Base-by-base conservation (phyloP, 495 filamentous ascomycete species). In the Penicillium flavigenum region DNA sequence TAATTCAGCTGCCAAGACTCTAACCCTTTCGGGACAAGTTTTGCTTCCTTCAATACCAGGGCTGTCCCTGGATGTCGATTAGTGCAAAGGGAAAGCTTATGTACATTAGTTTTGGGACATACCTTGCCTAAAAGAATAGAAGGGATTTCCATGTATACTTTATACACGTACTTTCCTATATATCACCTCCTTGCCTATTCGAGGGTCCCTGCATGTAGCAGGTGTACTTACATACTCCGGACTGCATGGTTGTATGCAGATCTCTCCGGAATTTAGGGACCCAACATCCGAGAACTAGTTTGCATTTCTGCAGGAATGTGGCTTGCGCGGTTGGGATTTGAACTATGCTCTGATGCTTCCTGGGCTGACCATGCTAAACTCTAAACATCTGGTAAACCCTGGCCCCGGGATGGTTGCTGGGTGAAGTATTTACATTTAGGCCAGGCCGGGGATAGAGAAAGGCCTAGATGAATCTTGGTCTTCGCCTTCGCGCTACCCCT, bases 271-370 rank as follows among this genome's bases (percentile, higher is more conserved):
- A 55, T 39, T 22, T 34, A 47, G 43, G 44, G 32, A 47, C 41
- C 20, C 43, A 47, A 54, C 52, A 55, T 39, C 44, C 44, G 53
- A 52, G 9, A 17, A 47, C 12, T 36, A 44, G 22, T 20, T 38
- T 45, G 27, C 36, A 12, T 47, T 45, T 41, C 19, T 14, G 26
- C 34, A 47, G 46, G 58, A 61, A 57, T 54, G 50, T 55, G 55
- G 60, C 50, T 58, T 54, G 52, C 17, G 39, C 42, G 20, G 54
- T 62, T 62, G 34, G 54, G 55, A 58, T 62, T 62, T 55, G 32
- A 47, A 50, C 60, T 49, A 58, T 58, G 45, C 36, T 43, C 58
- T 26, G 60, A 58, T 51, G 27, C 49, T 51, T 50, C 43, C 22
- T 51, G 52, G 51, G 29, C 29, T 54, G 51, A 39, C 24, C 42